phyloP scores from a whole-genome alignment of 129 eudicot genomes.

The Lactuca saligna region DNA sequence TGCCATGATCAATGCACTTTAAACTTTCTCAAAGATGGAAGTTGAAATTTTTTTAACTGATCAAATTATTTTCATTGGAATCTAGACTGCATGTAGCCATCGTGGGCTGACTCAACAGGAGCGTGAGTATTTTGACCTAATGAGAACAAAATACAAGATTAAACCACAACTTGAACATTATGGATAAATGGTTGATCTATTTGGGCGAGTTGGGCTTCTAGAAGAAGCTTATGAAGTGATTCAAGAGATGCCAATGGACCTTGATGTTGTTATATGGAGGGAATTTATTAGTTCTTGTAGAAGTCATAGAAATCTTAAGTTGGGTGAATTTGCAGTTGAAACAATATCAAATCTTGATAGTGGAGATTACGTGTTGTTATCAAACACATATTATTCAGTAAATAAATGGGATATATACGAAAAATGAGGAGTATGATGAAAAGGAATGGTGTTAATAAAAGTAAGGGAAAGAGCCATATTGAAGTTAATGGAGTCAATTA shows the following conservation, averaged over 20 bases:
- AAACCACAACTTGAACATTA: slow-evolving; percentile 81
- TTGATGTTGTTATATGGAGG: slow-evolving; percentile 89
- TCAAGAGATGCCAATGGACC: slow-evolving; percentile 62
- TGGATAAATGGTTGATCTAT: slow-evolving; percentile 87
- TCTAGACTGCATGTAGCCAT: slow-evolving; percentile 79
- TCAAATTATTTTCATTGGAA: slow-evolving; percentile 66
- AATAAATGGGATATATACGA: slow-evolving; percentile 73
- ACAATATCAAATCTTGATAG: slow-evolving; percentile 59
- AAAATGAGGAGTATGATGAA: slow-evolving; percentile 52
- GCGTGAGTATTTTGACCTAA: slow-evolving; percentile 56
- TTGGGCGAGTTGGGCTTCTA: slow-evolving; percentile 73
- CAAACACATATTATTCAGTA: slow-evolving; percentile 70
- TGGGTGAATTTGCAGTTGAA: slow-evolving; percentile 56
- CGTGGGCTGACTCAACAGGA: slow-evolving; percentile 70
- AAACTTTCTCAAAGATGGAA: slow-evolving; percentile 54
- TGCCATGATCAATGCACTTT: slow-evolving; percentile 80
- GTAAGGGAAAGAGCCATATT: slow-evolving; percentile 81
- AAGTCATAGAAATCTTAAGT: slow-evolving; percentile 54
- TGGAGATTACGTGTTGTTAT: slow-evolving; percentile 81
- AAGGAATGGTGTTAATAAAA: slow-evolving; percentile 59
- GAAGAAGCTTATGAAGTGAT: slow-evolving; percentile 77
- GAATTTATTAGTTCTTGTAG: slow-evolving; percentile 83
- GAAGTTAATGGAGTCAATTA: slow-evolving; percentile 57
- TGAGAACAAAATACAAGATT: slow-evolving; percentile 50
- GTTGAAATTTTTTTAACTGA: slow-evolving; percentile 54